A percentile compares a stretch with the other conserved stretches of the same genome.
phyloP scores from a whole-genome alignment of 257 asterid genomes.

The Henckelia pumila region DNA sequence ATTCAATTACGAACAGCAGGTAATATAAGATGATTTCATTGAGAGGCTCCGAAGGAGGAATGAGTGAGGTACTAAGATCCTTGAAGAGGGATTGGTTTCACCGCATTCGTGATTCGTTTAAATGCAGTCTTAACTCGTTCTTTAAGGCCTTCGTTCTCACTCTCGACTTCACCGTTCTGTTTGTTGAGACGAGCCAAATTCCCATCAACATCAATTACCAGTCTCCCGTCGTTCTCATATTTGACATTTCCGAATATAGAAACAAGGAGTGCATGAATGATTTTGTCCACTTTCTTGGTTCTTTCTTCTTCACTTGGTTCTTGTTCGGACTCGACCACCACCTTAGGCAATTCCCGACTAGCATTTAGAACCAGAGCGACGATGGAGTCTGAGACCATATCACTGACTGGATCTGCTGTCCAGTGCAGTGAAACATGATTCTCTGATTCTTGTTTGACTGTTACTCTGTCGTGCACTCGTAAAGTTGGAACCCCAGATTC shows the following conservation, averaged over 20 bases:
- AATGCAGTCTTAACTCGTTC: slow-evolving; percentile 81
- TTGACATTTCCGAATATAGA: slow-evolving; percentile 90
- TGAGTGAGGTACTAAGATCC: slow-evolving; percentile 27
- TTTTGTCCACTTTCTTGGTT: slow-evolving; percentile 67
- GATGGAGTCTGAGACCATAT: slow-evolving; percentile 90
- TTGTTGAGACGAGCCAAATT: slow-evolving; percentile 64
- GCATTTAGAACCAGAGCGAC: slow-evolving; percentile 85
- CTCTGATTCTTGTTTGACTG: slow-evolving; percentile 82
- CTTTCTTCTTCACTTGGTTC: slow-evolving; percentile 47
- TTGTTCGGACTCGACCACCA: slow-evolving; percentile 59
- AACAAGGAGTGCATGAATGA: slow-evolving; percentile 72
- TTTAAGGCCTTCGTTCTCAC: slow-evolving; percentile 75
- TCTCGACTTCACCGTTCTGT: slow-evolving; percentile 73
- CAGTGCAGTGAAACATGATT: slow-evolving; percentile 84
- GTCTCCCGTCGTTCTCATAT: slow-evolving; percentile 59
- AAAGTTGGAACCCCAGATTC: slow-evolving; percentile 71
- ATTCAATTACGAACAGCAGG: background rate
- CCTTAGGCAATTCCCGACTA: slow-evolving; percentile 64
- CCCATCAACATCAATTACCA: slow-evolving; percentile 74
- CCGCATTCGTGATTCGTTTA: slow-evolving; percentile 60
- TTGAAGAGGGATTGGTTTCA: slow-evolving; percentile 78
- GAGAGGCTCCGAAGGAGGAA: no score
- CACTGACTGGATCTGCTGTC: slow-evolving; percentile 95
- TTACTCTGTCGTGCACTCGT: slow-evolving; percentile 73
- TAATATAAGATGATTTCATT: no score